Conservation (phyloP, 75 land plant genomes). For the Cunninghamia lanceolata region DNA sequence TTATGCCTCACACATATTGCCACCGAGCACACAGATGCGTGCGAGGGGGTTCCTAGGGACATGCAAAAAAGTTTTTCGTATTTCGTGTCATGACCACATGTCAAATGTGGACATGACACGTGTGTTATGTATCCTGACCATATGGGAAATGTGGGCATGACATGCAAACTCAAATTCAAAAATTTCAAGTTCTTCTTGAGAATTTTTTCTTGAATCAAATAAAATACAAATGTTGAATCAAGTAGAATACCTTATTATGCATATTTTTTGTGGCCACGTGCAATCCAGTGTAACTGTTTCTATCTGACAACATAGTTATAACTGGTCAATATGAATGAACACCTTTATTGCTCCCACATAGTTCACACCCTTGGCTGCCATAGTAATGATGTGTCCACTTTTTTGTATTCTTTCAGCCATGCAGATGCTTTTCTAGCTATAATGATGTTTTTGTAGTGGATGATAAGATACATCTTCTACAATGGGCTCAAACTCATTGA, state of each 20-base stretch:
- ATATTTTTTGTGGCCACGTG: conserved; percentile 62
- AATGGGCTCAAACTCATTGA: conserved; percentile 47
- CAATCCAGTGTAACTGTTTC: conserved; percentile 46
- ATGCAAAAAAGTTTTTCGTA: too few relatives aligned
- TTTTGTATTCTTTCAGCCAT: conserved; percentile 64
- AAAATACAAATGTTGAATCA: not conserved
- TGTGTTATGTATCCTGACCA: too few relatives aligned
- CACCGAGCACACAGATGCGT: too few relatives aligned
- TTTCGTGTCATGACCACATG: too few relatives aligned
- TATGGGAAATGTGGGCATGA: too few relatives aligned
- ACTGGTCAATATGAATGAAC: conserved; percentile 34
- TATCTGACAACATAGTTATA: conserved; percentile 59
- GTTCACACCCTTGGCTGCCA: conserved; percentile 62
- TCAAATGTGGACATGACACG: too few relatives aligned
- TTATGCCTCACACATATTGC: too few relatives aligned
- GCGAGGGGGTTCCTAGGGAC: too few relatives aligned
- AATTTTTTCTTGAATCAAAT: not conserved
- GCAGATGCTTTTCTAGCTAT: conserved; percentile 41
- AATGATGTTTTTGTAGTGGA: conserved; percentile 12
- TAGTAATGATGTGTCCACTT: conserved; percentile 66
- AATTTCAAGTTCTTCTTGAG: too few relatives aligned
- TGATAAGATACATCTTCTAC: conserved; percentile 42
- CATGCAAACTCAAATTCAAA: too few relatives aligned
- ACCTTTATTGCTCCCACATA: conserved; percentile 11
- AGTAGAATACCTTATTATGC: conserved; percentile 41